Evolutionary conservation across 23 red algal species (phyloP).

Genomic region (Cyanidium caldarium): DNA sequence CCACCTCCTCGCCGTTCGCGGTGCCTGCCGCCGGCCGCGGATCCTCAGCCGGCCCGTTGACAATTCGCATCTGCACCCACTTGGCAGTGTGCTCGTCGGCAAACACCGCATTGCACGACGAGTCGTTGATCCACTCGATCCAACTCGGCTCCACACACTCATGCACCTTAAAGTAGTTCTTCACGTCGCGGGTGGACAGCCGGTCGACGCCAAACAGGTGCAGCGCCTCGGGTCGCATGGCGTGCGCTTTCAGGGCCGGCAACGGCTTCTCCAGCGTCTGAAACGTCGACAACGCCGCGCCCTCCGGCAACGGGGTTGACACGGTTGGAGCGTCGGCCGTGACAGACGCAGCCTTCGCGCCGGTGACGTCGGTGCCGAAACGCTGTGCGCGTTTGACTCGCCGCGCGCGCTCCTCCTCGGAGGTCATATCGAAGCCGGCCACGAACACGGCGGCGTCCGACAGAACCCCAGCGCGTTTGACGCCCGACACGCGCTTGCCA

Average conservation of each 20-base stretch:
- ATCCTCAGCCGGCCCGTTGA: background rate
- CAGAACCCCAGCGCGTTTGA: too few relatives aligned
- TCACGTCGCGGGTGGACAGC: background rate
- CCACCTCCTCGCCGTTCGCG: too few relatives aligned
- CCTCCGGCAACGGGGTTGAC: background rate
- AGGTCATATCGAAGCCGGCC: too few relatives aligned
- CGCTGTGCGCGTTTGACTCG: too few relatives aligned
- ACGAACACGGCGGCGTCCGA: too few relatives aligned
- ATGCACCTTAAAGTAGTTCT: background rate
- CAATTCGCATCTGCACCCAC: background rate
- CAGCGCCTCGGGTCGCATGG: background rate
- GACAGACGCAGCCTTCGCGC: too few relatives aligned
- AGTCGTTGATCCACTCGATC: conserved; percentile 7
- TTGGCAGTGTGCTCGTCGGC: conserved; percentile 5
- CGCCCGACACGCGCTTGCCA: too few relatives aligned
- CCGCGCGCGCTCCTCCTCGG: too few relatives aligned
- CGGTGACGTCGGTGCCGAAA: too few relatives aligned
- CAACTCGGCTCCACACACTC: conserved; percentile 1
- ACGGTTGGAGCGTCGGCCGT: too few relatives aligned
- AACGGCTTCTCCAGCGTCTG: background rate
- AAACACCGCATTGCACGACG: background rate
- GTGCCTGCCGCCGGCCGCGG: too few relatives aligned
- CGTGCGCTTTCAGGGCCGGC: background rate
- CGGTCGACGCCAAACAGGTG: conserved; percentile 2
- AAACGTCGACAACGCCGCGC: background rate